Conservation (phyloP, 2,329 filamentous ascomycete genomes). For the Colletotrichum brevisporum region DNA sequence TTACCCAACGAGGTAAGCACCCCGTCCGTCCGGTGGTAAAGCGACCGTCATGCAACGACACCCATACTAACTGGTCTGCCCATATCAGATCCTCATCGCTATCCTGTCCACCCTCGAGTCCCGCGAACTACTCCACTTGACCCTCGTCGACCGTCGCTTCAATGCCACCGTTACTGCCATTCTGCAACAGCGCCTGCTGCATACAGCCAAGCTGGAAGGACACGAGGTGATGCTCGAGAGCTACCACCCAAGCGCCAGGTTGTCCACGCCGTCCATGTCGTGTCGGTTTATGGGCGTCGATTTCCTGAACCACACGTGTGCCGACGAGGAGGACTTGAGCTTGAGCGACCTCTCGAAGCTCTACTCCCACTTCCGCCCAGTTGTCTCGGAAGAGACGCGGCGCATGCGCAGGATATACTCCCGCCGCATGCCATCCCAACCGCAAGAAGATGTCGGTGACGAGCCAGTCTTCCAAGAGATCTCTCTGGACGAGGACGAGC, state of each 20-base stretch:
- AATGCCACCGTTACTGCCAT: conserved; percentile 74
- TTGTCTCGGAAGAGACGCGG: conserved; percentile 67
- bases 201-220: conserved; percentile 69
- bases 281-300: conserved; percentile 78
- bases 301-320: conserved; percentile 62
- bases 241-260: conserved; percentile 79
- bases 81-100: conserved; percentile 63
- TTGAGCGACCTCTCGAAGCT: conserved; percentile 64
- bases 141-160: conserved; percentile 73
- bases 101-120: conserved; percentile 65
- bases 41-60: neutral
- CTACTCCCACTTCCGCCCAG: conserved; percentile 80
- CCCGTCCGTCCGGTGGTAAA: neutral
- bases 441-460: conserved; percentile 48
- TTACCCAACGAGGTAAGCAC: conserved; percentile 53
- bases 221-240: conserved; percentile 83
- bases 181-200: conserved; percentile 74
- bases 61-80: neutral
- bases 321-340: conserved; percentile 26
- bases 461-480: conserved; percentile 71
- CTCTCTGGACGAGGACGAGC: conserved; percentile 76
- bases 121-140: conserved; percentile 67
- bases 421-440: conserved; percentile 45
- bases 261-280: conserved; percentile 76
- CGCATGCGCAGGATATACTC: conserved; percentile 49